Base-by-base conservation (phyloP, 768 basidiomycete species). In the Phaffia tasmanica region DNA sequence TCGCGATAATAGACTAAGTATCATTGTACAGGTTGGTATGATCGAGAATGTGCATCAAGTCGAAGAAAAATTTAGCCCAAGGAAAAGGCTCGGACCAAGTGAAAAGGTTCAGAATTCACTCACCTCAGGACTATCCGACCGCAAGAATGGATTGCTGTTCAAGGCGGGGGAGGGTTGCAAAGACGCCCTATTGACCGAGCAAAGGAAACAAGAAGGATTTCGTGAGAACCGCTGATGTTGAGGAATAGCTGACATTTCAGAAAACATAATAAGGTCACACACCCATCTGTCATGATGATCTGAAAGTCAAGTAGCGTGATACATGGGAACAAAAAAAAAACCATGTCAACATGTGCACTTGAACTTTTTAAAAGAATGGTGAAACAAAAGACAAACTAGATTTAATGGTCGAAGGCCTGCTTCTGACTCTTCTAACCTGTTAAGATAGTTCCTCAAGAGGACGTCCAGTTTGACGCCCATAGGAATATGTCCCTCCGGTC, bases 231-330 rank as follows among this genome's bases (percentile, higher is more conserved):
- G 46, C 19, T 62, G 19, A 21, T 47, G 6, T 4, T 9, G 27
- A 9, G 18, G 4, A 35, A 21, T 15, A 9, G 23, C 23, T 29
- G 47, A 27, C 8, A 62, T 7, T 7, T 32, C 1, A 30, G 47
- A 30, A 3, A 1, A 49, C 16, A 27, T 23, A 19, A 14, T 2
- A 7, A 9, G 25, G 6, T n/a, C 25, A 59, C 64, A 23, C 25
- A 65, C 64, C 64, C 64, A 42, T 65, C 64, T 14, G 64, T 70
- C 48, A 65, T 46, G 53, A 67, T 54, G 54, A 67, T 67, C 66
- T 64, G 30, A 16, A 54, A 35, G 49, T 23, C 27, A 30, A 51
- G 48, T 9, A 27, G 30, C 25, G 50, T 19, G 29, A 56, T 15
- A 51, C 30, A 23, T 30, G n/a, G 0, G 50, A 4, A 32, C 42